Base-by-base conservation (phyloP, 495 filamentous ascomycete genomes). In the Xylaria venustula region DNA sequence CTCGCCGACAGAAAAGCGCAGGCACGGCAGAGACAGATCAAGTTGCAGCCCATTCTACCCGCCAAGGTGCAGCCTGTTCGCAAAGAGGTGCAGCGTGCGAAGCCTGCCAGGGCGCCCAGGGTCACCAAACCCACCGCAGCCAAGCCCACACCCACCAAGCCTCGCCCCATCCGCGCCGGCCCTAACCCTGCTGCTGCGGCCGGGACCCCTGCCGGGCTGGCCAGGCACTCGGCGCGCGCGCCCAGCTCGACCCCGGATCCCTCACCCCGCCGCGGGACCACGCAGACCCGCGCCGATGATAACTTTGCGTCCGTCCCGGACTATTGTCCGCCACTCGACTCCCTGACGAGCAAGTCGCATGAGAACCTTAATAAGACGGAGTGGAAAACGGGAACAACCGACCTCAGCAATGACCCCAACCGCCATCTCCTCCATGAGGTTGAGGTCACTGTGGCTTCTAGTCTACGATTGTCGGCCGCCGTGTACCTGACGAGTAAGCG, bases 401-500 rank as follows among this genome's bases (percentile, higher is more conserved):
- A 96, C 71, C 83, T 96, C 59, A 85, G 81, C 73, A 84, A 83
- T 69, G 93, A 97, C 69, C 88, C 90, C 46, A 84, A 96, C 71
- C 80, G 82, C 34, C 71, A 89, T 58, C 79, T 93, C 44, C 87
- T 97, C 49, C 90, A 93, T 71, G 81, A 87, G 5, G 87, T 90
- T 47, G 94, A 98, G 76, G 63, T 94, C 58, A 78, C 81, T 45
- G 82, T 97, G 32, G 93, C 92, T 32, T 85, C 88, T 41, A 89
- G 85, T 22, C 84, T 98, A 20, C 86, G 94, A 53, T 84, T 98
- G 34, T 88, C 89, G 63, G 93, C 90, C 69, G 92, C 91, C 26
- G 93, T 90, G 42, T 98, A 98, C 67, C 83, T 98, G 25, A 93
- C 90, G 67, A 94, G 89, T 79, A 98, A 98, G 83, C 87, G 94